phyloP scores from a whole-genome alignment of 208 protist species.

The Wallacemonas sp. region DNA sequence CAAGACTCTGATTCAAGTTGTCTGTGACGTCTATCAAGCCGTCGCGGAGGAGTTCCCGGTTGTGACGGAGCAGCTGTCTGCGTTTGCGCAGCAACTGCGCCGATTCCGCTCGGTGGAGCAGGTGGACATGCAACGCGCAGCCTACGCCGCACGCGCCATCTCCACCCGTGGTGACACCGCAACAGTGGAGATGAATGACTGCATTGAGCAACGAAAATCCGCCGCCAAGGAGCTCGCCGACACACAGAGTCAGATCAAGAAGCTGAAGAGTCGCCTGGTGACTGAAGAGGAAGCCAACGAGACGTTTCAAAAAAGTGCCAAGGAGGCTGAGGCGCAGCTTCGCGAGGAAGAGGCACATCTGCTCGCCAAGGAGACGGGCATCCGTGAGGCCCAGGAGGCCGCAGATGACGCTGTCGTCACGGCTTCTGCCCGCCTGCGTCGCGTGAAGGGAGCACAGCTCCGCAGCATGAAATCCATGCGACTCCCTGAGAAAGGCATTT shows the following conservation, averaged over 20 bases:
- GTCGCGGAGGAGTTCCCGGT: slow-evolving; percentile 17
- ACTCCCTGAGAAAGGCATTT: slow-evolving; percentile 36
- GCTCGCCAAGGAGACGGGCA: slow-evolving; percentile 10
- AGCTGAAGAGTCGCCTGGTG: slow-evolving; percentile 15
- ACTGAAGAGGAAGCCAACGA: slow-evolving; percentile 22
- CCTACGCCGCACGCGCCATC: slow-evolving; percentile 15
- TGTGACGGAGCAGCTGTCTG: slow-evolving; percentile 41
- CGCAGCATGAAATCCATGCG: slow-evolving; percentile 37
- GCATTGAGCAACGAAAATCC: not conserved
- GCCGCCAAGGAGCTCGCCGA: slow-evolving; percentile 2
- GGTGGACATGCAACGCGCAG: slow-evolving; percentile 11
- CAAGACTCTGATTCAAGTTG: slow-evolving; percentile 27
- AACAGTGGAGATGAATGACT: slow-evolving; percentile 18
- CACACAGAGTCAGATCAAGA: slow-evolving; percentile 16
- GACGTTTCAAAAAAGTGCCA: slow-evolving; percentile 10
- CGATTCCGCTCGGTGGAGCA: slow-evolving; percentile 20
- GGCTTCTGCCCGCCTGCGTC: slow-evolving; percentile 30
- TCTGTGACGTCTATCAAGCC: slow-evolving; percentile 21
- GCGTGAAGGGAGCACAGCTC: slow-evolving; percentile 37
- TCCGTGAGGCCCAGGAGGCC: slow-evolving; percentile 25
- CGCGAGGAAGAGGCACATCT: not conserved
- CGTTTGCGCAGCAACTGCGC: slow-evolving; percentile 31
- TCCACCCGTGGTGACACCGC: slow-evolving; percentile 24
- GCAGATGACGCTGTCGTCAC: slow-evolving; percentile 28
- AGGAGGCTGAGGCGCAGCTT: not conserved